Evolutionary conservation across 768 basidiomycete species (phyloP).

Genomic region (Collybiopsis confluens): DNA sequence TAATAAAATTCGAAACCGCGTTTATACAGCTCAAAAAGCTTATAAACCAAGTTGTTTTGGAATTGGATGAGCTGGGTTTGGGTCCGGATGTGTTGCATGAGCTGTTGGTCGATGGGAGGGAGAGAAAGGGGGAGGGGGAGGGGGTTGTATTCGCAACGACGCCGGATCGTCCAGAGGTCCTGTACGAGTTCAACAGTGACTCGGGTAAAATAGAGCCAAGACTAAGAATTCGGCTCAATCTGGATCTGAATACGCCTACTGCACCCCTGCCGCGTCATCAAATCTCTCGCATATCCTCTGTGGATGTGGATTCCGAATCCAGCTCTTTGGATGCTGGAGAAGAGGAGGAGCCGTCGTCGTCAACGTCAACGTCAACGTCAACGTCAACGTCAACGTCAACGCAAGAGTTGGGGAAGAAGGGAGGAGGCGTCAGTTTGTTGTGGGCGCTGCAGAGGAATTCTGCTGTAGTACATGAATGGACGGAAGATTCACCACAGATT

Average conservation of each 20-base stretch:
- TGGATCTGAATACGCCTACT: conserved; percentile 19
- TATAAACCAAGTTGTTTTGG: conserved; percentile 76
- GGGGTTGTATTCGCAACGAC: conserved; percentile 11
- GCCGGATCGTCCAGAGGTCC: conserved; percentile 25
- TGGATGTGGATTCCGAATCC: conserved; percentile 11
- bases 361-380: no score
- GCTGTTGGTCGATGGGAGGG: conserved; percentile 23
- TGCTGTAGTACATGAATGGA: not conserved
- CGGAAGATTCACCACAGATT: conserved; percentile 2
- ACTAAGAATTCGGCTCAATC: conserved; percentile 46
- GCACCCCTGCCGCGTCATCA: conserved; percentile 16
- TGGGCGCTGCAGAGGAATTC: conserved; percentile 9
- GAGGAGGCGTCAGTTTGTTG: conserved; percentile 2
- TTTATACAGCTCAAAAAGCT: conserved; percentile 78
- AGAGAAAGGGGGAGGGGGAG: conserved; percentile 20
- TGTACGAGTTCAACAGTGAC: conserved; percentile 53
- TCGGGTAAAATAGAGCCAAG: conserved; percentile 52
- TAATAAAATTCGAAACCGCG: not conserved
- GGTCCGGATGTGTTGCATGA: conserved; percentile 45
- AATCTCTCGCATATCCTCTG: conserved; percentile 9
- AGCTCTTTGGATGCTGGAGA: conserved; percentile 9
- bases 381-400: not conserved
- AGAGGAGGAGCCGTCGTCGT: conserved; percentile 10
- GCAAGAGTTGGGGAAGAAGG: not conserved
- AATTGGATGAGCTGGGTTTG: conserved; percentile 70